Percentiles rank a stretch among this genome's conserved stretches.
These are phyloP conservation scores for Tulasnella sp. DNA, from an alignment of 768 basidiomycete genomes.

Conservation along the genomic window DNA sequence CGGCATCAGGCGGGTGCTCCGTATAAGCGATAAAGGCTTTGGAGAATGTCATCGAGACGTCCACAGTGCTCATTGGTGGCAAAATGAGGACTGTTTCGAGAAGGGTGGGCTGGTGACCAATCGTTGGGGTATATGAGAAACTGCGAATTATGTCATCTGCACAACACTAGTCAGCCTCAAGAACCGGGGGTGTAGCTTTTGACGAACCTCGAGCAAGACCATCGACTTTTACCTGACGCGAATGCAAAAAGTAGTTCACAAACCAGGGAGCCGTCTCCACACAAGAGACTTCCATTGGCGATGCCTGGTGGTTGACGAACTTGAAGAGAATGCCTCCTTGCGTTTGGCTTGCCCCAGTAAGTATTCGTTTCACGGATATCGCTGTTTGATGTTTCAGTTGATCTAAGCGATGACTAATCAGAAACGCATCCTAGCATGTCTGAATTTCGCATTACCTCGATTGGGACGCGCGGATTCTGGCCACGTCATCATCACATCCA, in stretches of 20 bases:
- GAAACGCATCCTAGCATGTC: too few relatives aligned
- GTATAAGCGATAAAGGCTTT: slow-evolving; percentile 87
- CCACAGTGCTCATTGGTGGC: slow-evolving; percentile 52
- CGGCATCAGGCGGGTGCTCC: slow-evolving; percentile 91
- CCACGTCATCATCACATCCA: slow-evolving; percentile 49
- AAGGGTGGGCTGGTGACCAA: slow-evolving; percentile 58
- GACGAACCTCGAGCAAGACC: slow-evolving; percentile 24
- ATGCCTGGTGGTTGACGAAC: slow-evolving; percentile 45
- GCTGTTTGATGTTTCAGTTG: too few relatives aligned
- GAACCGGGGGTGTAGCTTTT: slow-evolving; percentile 6
- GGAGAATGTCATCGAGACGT: slow-evolving; percentile 56
- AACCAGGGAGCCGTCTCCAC: slow-evolving; percentile 92
- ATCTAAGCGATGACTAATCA: too few relatives aligned
- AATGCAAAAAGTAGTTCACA: slow-evolving; percentile 77
- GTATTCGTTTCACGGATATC: slow-evolving; percentile 51
- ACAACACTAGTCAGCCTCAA: background rate
- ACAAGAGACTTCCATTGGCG: slow-evolving; percentile 44
- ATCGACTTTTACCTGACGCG: slow-evolving; percentile 42
- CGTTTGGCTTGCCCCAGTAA: slow-evolving; percentile 64
- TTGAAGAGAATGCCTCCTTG: slow-evolving; percentile 57
- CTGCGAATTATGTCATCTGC: slow-evolving; percentile 52
- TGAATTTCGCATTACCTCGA: too few relatives aligned
- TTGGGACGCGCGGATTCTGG: too few relatives aligned
- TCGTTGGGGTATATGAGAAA: slow-evolving; percentile 55
- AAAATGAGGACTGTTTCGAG: slow-evolving; percentile 58